Conservation (phyloP, 2,329 filamentous ascomycete species). For the Colletotrichum sojae region DNA sequence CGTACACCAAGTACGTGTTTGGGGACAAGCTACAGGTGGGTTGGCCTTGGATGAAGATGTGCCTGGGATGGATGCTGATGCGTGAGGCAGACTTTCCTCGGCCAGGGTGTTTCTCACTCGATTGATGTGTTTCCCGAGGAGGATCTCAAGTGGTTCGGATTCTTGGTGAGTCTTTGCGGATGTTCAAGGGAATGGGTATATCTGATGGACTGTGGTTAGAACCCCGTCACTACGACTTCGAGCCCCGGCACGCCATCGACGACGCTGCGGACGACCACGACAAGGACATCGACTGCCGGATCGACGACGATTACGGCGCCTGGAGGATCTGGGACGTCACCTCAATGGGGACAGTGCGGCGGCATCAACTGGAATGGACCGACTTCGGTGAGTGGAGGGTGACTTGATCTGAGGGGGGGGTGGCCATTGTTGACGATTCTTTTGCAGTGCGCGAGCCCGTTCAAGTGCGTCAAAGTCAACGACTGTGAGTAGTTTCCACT, state of each 20-base stretch:
- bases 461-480: conserved; percentile 26
- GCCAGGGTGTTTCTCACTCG: conserved; percentile 33
- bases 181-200: no score
- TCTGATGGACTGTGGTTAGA: background rate
- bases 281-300: background rate
- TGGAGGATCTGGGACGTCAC: conserved; percentile 24
- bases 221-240: conserved; percentile 28
- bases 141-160: conserved; percentile 41
- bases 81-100: conserved; percentile 34
- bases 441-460: conserved; percentile 28
- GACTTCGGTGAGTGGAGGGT: conserved; percentile 16
- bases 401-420: no score
- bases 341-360: conserved; percentile 38
- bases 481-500: conserved; percentile 20
- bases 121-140: conserved; percentile 40
- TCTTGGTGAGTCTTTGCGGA: conserved; percentile 13
- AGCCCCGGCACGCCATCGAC: conserved; percentile 19
- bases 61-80: background rate
- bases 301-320: conserved; percentile 24
- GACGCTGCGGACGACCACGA: conserved; percentile 21
- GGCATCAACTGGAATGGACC: conserved; percentile 31
- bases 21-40: conserved; percentile 50
- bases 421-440: background rate
- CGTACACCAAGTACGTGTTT: conserved; percentile 57
- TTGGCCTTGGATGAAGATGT: background rate